Evolutionary conservation across 2,329 filamentous ascomycete species (phyloP).

Genomic region (Botrytis paeoniae): DNA sequence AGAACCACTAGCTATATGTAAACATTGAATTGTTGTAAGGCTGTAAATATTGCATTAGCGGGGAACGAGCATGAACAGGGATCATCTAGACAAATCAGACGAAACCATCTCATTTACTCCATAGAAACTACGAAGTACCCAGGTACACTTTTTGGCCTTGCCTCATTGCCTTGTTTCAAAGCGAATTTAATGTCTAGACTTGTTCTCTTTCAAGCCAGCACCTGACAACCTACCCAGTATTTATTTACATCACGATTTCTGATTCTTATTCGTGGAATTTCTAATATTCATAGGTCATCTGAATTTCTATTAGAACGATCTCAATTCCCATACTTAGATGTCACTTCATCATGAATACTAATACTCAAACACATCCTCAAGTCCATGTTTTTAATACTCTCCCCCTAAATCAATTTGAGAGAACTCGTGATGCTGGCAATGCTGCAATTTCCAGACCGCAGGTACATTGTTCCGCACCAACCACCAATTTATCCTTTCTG

Average conservation of each 20-base stretch:
- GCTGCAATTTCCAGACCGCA: slow-evolving; percentile 7
- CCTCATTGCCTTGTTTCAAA: neutral
- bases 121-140: no score
- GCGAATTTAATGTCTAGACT: slow-evolving; percentile 1
- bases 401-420: slow-evolving; percentile 6
- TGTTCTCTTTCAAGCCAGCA: neutral
- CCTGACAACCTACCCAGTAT: neutral
- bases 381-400: slow-evolving; percentile 4
- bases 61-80: neutral
- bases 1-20: neutral
- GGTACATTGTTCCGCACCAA: slow-evolving; percentile 16
- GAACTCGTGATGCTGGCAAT: neutral
- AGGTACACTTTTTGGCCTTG: neutral
- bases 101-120: neutral
- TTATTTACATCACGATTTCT: neutral
- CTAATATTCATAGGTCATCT: neutral
- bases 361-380: neutral
- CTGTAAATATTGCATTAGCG: slow-evolving; percentile 14
- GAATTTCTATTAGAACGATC: neutral
- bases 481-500: neutral
- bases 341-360: neutral
- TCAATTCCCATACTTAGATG: neutral
- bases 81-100: neutral
- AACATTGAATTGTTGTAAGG: slow-evolving; percentile 5
- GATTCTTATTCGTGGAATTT: neutral